A percentile compares a stretch with the other conserved stretches of the same genome.
Conservation (phyloP, 805 yeast species). For the Schizosaccharomyces pombe region DNA sequence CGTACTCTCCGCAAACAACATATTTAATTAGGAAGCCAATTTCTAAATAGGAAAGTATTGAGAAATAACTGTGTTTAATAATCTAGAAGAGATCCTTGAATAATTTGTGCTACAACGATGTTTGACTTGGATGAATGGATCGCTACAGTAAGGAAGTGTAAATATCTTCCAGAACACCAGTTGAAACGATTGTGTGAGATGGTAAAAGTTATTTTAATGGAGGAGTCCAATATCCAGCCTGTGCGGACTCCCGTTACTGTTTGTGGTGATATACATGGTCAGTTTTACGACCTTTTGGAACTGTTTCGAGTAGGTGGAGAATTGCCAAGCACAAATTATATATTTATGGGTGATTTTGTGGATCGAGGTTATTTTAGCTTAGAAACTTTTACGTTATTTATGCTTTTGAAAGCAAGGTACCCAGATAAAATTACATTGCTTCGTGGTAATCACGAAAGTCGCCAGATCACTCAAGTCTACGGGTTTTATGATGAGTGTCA, state of each 20-base stretch:
- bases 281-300: conserved; percentile 81
- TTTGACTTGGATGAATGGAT: conserved; percentile 88
- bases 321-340: conserved; percentile 60
- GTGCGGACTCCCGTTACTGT: conserved; percentile 85
- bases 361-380: conserved; percentile 92
- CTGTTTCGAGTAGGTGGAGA: conserved; percentile 83
- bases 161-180: conserved; percentile 67
- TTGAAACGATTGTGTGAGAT: conserved; percentile 91
- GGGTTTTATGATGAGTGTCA: conserved; percentile 94
- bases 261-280: conserved; percentile 93
- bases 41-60: too few relatives aligned
- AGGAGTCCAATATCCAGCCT: conserved; percentile 77
- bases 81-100: too few relatives aligned
- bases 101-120: too few relatives aligned
- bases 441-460: conserved; percentile 90
- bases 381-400: conserved; percentile 78
- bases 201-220: conserved; percentile 79
- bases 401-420: conserved; percentile 69
- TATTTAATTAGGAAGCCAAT: too few relatives aligned
- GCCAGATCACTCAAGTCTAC: conserved; percentile 96
- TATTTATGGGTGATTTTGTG: conserved; percentile 86
- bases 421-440: conserved; percentile 73
- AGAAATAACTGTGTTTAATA: too few relatives aligned
- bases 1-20: too few relatives aligned
- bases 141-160: conserved; percentile 77